Percentiles rank a stretch among this genome's conserved stretches.
Evolutionary conservation across 345 rosid genomes (phyloP).

Genomic region (Reutealis trisperma): DNA sequence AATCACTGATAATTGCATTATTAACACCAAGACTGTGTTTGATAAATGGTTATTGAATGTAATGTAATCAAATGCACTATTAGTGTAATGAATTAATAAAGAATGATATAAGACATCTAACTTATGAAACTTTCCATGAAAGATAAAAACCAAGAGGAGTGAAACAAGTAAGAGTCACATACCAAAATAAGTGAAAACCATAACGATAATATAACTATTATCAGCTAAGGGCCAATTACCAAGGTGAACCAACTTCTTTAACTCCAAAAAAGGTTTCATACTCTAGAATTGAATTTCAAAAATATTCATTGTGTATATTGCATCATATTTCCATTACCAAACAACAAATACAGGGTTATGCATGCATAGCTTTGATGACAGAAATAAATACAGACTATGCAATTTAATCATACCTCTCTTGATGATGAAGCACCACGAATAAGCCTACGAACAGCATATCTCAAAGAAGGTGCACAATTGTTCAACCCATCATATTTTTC

Average conservation of each 20-base stretch:
- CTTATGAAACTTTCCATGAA: not conserved
- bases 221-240: not conserved
- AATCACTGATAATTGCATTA: not conserved
- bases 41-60: no score
- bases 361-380: not conserved
- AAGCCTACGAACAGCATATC: slow-evolving; percentile 86
- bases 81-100: no score
- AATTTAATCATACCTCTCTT: slow-evolving; percentile 62
- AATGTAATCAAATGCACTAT: no score
- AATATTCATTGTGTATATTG: not conserved
- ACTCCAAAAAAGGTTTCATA: not conserved
- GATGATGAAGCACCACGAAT: slow-evolving; percentile 94
- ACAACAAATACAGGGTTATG: not conserved
- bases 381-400: not conserved
- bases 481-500: slow-evolving; percentile 86
- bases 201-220: not conserved
- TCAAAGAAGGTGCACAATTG: slow-evolving; percentile 76
- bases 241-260: not conserved
- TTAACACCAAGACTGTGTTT: not conserved
- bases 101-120: not conserved
- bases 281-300: not conserved
- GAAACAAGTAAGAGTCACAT: not conserved
- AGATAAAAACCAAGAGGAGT: not conserved
- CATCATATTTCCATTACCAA: not conserved
- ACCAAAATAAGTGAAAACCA: not conserved